Conservation (phyloP, 768 basidiomycete genomes). For the Boletus pseudopeckii region DNA sequence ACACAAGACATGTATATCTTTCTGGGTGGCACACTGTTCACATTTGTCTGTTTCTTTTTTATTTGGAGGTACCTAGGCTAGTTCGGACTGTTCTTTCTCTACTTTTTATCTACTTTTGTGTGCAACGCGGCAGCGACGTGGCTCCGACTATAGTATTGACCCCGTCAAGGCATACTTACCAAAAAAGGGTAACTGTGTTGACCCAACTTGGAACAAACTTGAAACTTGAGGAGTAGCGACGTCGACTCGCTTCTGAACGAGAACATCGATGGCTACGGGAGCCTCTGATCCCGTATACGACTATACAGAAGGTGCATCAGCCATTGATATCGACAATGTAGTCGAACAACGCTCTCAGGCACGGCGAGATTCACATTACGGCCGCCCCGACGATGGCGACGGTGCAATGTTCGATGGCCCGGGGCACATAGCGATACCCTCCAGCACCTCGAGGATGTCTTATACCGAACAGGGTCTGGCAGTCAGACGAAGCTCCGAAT, state of each 20-base stretch:
- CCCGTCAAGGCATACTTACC: constrained; percentile 1
- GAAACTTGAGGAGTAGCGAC: not conserved
- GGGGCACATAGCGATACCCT: constrained; percentile 60
- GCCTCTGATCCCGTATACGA: constrained; percentile 39
- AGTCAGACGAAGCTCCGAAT: constrained; percentile 52
- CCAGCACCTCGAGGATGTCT: constrained; percentile 79
- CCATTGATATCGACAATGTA: constrained; percentile 66
- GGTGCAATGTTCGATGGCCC: constrained; percentile 78
- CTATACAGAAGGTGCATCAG: constrained; percentile 85
- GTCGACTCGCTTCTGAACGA: not conserved
- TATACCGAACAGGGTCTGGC: constrained; percentile 42
- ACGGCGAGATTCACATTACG: constrained; percentile 68
- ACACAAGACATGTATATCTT: constrained; percentile 97
- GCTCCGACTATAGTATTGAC: not conserved
- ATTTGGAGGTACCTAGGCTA: constrained; percentile 89
- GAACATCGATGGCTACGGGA: constrained; percentile 15
- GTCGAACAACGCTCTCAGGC: constrained; percentile 47
- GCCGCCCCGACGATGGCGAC: constrained; percentile 47
- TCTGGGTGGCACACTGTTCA: constrained; percentile 76
- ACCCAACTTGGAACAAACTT: not conserved
- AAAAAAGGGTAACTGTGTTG: constrained; percentile 8
- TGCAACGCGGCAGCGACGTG: constrained; percentile 1
- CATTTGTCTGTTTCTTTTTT: constrained; percentile 89
- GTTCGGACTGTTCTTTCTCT: constrained; percentile 5
- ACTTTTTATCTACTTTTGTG: not conserved